Percentiles rank a stretch among this genome's conserved stretches.
Evolutionary conservation across 2,329 filamentous ascomycete genomes (phyloP).

Genomic region (Sarocladium strictum): DNA sequence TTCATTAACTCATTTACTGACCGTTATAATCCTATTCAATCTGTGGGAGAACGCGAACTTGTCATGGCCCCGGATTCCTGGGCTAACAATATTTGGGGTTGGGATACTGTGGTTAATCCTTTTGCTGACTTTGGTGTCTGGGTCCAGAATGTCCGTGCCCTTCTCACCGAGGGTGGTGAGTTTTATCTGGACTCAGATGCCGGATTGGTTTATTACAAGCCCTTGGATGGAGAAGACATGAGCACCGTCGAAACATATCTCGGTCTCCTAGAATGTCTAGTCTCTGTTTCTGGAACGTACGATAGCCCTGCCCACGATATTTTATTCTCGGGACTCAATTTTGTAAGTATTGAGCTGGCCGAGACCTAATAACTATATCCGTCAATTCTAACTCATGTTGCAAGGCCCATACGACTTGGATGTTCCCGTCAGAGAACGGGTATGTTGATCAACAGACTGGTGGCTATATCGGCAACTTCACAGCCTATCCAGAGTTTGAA

Average conservation of each 20-base stretch:
- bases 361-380: neutral
- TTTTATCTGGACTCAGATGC: neutral
- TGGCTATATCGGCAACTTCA: slow-evolving; percentile 2
- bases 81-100: neutral
- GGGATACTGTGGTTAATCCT: neutral
- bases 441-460: slow-evolving; percentile 7
- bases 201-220: neutral
- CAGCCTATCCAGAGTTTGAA: neutral
- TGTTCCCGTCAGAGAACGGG: neutral
- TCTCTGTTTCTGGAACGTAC: neutral
- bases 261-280: neutral
- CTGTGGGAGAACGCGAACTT: neutral
- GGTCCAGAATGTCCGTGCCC: neutral
- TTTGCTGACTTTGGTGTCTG: neutral
- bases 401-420: neutral
- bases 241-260: neutral
- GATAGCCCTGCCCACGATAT: slow-evolving; percentile 1
- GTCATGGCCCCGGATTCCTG: neutral
- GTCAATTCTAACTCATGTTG: neutral
- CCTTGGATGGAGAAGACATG: neutral
- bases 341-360: neutral
- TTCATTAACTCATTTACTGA: slow-evolving; percentile 8
- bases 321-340: neutral
- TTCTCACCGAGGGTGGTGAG: neutral
- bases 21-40: neutral